A percentile compares a stretch with the other conserved stretches of the same genome.
Conservation (phyloP, 2,329 filamentous ascomycete species). For the Diaporthe sp. region DNA sequence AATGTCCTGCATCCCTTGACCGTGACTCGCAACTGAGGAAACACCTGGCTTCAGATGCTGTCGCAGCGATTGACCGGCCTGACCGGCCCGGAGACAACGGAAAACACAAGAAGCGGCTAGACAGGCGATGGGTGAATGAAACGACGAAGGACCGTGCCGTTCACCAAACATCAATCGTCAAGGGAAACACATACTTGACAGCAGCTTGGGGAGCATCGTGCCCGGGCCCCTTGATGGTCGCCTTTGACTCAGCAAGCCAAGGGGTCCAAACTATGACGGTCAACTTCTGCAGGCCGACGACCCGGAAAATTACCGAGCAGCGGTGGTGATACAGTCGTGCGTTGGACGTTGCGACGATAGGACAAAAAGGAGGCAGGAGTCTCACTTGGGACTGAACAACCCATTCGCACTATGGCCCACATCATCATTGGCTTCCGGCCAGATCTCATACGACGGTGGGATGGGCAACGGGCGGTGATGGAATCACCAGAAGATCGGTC, state of each 20-base stretch:
- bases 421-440: not conserved
- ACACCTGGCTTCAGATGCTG: not conserved
- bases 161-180: not conserved
- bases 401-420: not conserved
- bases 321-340: not conserved
- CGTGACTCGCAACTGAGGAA: conserved; percentile 1
- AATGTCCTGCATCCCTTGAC: not conserved
- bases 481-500: conserved; percentile 23
- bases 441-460: conserved; percentile 20
- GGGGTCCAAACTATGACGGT: not conserved
- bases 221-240: not conserved
- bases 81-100: not conserved
- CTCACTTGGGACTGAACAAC: not conserved
- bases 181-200: conserved; percentile 13
- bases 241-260: conserved; percentile 4
- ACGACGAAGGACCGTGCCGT: not conserved
- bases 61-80: not conserved
- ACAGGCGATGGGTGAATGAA: not conserved
- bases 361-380: not conserved
- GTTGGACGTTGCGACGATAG: not conserved
- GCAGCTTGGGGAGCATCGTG: conserved; percentile 7
- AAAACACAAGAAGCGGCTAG: not conserved
- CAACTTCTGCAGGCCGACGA: not conserved
- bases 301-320: not conserved
- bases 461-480: not conserved